These are phyloP conservation scores for Gossypium herbaceum DNA, from an alignment of 345 rosid species.

Conservation along the genomic window DNA sequence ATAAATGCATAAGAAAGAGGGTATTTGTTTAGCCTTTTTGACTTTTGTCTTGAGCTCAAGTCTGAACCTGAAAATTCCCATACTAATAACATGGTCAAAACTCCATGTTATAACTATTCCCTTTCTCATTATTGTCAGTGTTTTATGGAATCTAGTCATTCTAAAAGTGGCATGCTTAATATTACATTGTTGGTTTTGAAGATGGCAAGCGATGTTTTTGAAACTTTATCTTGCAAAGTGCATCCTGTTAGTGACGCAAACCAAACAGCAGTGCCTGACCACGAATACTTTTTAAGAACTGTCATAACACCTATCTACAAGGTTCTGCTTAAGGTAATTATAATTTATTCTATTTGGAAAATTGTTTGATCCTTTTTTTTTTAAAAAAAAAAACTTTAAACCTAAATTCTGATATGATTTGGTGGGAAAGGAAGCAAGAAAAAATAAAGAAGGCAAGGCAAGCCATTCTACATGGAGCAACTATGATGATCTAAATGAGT, in stretches of 20 bases:
- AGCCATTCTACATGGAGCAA: conserved; percentile 98
- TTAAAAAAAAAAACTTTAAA: neutral
- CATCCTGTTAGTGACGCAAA: conserved; percentile 47
- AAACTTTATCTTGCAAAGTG: conserved; percentile 46
- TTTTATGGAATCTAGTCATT: neutral
- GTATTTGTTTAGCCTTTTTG: conserved; percentile 5
- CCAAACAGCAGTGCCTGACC: conserved; percentile 50
- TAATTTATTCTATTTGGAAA: conserved; percentile 2
- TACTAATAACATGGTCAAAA: neutral
- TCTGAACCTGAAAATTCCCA: neutral
- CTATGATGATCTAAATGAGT: conserved; percentile 95
- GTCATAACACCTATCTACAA: conserved; percentile 81
- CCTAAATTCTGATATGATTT: conserved; percentile 22
- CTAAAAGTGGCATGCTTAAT: neutral
- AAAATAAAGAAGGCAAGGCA: conserved; percentile 76
- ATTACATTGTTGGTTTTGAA: conserved; percentile 21
- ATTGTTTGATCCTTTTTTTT: neutral
- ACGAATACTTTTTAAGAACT: conserved; percentile 69
- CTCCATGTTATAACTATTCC: neutral
- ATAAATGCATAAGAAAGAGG: neutral
- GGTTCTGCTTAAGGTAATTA: conserved; percentile 65
- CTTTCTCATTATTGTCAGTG: neutral
- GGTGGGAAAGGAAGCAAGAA: conserved; percentile 63
- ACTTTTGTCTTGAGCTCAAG: neutral
- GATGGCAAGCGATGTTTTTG: conserved; percentile 78